Evolutionary conservation across 768 basidiomycete genomes (phyloP).

Genomic region (Auricularia auricula-judae): DNA sequence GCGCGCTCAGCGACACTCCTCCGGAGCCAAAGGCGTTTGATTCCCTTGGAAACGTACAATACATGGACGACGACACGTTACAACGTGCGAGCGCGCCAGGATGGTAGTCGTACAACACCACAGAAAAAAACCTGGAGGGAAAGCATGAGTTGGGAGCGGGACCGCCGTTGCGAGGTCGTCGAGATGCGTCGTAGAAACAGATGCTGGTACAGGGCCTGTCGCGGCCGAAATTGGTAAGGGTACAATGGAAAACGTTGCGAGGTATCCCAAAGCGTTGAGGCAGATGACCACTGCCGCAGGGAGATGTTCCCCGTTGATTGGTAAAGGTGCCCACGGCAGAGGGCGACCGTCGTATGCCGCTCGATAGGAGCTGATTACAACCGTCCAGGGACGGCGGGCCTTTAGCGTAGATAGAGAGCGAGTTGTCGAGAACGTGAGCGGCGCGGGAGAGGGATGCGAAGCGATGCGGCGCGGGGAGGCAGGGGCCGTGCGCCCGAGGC

Average conservation of each 20-base stretch:
- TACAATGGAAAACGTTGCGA: no score
- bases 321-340: no score
- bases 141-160: background rate
- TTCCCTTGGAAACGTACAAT: background rate
- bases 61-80: background rate
- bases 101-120: background rate
- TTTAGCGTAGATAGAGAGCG: no score
- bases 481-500: background rate
- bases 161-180: background rate
- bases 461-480: background rate
- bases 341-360: no score
- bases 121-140: background rate
- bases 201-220: background rate
- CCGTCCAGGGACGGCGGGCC: no score
- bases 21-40: background rate
- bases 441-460: no score
- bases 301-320: no score
- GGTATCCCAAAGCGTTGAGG: no score
- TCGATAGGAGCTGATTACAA: no score
- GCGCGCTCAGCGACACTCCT: background rate
- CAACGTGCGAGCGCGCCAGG: background rate
- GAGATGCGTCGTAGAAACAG: background rate
- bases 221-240: no score
- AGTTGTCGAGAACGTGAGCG: no score
- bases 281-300: no score